Conservation (phyloP, 1,284 basidiomycete species). For the Schizopora paradoxa region DNA sequence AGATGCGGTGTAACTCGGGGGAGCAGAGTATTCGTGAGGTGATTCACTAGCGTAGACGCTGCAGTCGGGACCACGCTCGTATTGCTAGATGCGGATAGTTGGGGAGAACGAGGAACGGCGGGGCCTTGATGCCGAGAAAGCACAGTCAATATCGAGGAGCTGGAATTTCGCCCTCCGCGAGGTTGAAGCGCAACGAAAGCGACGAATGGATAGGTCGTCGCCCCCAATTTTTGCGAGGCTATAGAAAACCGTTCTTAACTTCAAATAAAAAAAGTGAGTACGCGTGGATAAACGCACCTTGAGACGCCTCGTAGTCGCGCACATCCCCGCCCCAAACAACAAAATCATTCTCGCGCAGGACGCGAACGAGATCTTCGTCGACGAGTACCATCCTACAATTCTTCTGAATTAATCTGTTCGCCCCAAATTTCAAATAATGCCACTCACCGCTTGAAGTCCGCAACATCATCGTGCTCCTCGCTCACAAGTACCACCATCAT, state of each 20-base stretch:
- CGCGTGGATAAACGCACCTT: constrained; percentile 45
- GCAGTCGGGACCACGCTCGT: constrained; percentile 47
- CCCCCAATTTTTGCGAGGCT: constrained; percentile 83
- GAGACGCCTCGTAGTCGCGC: constrained; percentile 76
- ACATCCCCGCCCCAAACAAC: constrained; percentile 86
- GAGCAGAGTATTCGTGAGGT: constrained; percentile 65
- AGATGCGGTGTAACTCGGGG: constrained; percentile 79
- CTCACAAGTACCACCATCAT: constrained; percentile 84
- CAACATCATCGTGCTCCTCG: constrained; percentile 85
- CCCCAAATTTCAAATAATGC: neutral
- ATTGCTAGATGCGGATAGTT: constrained; percentile 3
- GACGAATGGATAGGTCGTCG: constrained; percentile 89
- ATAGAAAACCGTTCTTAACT: constrained; percentile 11
- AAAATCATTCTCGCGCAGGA: constrained; percentile 65
- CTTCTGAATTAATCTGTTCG: neutral
- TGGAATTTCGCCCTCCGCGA: constrained; percentile 39
- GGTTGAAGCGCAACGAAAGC: constrained; percentile 88
- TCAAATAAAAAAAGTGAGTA: neutral
- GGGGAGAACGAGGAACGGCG: constrained; percentile 33
- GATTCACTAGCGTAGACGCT: constrained; percentile 53
- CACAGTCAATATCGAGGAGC: constrained; percentile 60
- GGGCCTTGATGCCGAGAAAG: constrained; percentile 81
- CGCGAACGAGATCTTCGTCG: constrained; percentile 61
- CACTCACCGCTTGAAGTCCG: constrained; percentile 75
- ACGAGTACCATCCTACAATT: constrained; percentile 64